A percentile compares a stretch with the other conserved stretches of the same genome.
These are phyloP conservation scores for Linnemannia hyalina DNA, from an alignment of 192 early-diverging fungal genomes.

Conservation along the genomic window DNA sequence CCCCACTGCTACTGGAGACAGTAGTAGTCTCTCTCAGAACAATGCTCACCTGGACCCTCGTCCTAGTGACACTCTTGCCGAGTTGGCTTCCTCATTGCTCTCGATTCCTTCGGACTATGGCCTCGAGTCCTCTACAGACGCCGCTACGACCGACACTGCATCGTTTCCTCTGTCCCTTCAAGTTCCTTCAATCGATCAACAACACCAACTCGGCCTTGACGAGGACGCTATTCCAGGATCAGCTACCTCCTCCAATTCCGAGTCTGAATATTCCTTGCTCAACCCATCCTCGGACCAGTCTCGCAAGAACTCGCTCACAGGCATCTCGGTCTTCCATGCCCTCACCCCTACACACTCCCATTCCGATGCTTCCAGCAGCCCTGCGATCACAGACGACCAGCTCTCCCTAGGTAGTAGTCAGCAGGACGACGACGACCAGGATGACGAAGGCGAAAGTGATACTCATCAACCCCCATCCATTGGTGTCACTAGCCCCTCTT, in stretches of 20 bases:
- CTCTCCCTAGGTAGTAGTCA: background rate
- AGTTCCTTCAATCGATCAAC: background rate
- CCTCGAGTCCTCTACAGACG: background rate
- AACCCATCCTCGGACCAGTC: conserved; percentile 44
- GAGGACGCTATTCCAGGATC: conserved; percentile 11
- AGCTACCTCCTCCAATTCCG: conserved; percentile 20
- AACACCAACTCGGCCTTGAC: background rate
- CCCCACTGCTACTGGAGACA: background rate
- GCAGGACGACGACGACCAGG: background rate
- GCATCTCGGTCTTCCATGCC: conserved; percentile 13
- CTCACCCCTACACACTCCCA: background rate
- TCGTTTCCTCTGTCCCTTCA: background rate
- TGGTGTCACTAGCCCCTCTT: conserved; percentile 29
- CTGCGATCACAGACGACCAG: conserved; percentile 1
- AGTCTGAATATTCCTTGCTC: conserved; percentile 44
- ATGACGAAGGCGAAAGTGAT: background rate
- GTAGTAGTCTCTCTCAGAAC: background rate
- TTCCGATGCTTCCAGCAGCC: background rate
- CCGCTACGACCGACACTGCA: background rate
- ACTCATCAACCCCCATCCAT: background rate
- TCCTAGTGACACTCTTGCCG: background rate
- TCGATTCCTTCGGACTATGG: background rate
- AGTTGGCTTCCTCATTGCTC: background rate
- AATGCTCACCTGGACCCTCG: background rate
- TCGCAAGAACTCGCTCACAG: conserved; percentile 42